Conservation (phyloP, 2,329 filamentous ascomycete genomes). For the Aschersonia sp. region DNA sequence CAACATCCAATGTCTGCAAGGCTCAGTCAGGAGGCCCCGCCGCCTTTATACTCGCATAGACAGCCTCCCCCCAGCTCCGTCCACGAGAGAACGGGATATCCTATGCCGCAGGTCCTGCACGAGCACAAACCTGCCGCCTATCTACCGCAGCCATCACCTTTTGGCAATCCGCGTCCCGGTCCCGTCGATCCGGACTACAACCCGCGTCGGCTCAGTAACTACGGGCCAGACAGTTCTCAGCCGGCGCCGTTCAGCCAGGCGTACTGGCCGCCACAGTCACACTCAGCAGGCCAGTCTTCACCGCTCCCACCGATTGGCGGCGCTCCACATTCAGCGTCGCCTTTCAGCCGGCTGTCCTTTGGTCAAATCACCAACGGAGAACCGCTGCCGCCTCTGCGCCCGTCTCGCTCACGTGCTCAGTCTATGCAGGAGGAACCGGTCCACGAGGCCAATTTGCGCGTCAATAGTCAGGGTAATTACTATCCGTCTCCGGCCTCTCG, state of each 20-base stretch:
- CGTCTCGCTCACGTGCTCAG: constrained; percentile 19
- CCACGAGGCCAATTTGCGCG: constrained; percentile 17
- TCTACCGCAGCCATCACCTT: constrained; percentile 7
- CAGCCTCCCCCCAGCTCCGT: constrained; percentile 10
- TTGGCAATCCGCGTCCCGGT: constrained; percentile 11
- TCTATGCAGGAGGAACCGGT: constrained; percentile 18
- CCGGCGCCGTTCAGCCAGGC: constrained; percentile 12
- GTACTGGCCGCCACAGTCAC: constrained; percentile 18
- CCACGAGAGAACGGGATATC: constrained; percentile 8
- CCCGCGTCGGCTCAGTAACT: constrained; percentile 16
- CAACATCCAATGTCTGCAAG: constrained; percentile 11
- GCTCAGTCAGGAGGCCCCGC: constrained; percentile 10
- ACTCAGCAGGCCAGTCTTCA: neutral
- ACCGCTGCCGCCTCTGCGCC: constrained; percentile 22
- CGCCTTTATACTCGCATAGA: constrained; percentile 9
- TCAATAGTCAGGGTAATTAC: constrained; percentile 14
- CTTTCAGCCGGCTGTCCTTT: constrained; percentile 18
- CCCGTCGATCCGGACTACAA: constrained; percentile 18
- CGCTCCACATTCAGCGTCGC: constrained; percentile 9
- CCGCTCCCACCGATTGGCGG: constrained; percentile 3
- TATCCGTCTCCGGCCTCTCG: constrained; percentile 15
- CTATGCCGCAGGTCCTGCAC: neutral
- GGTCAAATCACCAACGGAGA: constrained; percentile 19
- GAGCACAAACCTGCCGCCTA: constrained; percentile 9
- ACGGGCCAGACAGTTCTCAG: constrained; percentile 12